phyloP scores from a whole-genome alignment of 495 filamentous ascomycete genomes.

The Penicillium crystallinum region DNA sequence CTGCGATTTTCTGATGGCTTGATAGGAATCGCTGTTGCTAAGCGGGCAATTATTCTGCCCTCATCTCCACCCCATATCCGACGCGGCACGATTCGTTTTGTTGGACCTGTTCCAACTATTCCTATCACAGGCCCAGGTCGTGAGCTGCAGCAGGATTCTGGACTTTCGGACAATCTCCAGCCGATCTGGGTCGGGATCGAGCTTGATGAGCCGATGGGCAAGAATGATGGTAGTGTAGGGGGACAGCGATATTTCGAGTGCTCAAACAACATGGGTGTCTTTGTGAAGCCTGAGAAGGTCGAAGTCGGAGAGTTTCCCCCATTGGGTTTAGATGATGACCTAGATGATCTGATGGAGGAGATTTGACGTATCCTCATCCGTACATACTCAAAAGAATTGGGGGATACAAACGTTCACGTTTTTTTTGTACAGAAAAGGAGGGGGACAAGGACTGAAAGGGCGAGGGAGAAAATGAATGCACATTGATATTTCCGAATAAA shows the following conservation, averaged over 20 bases:
- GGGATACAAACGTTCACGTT: too few relatives aligned
- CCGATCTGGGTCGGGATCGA: constrained; percentile 83
- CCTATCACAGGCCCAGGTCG: constrained; percentile 47
- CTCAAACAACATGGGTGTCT: constrained; percentile 69
- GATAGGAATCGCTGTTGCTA: constrained; percentile 30
- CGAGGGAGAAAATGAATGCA: background rate
- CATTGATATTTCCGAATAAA: background rate
- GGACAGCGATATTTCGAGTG: constrained; percentile 72
- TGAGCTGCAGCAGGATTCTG: constrained; percentile 15
- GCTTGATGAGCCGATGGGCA: constrained; percentile 81
- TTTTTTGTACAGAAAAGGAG: too few relatives aligned
- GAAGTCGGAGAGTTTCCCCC: constrained; percentile 83
- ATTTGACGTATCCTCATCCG: constrained; percentile 50
- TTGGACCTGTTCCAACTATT: constrained; percentile 79
- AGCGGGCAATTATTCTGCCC: constrained; percentile 39
- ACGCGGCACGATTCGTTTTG: constrained; percentile 76
- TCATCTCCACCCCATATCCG: constrained; percentile 55
- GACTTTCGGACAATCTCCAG: constrained; percentile 25
- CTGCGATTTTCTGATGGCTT: background rate
- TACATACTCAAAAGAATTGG: too few relatives aligned
- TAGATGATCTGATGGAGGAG: constrained; percentile 84
- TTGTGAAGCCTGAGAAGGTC: constrained; percentile 84
- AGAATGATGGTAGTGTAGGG: constrained; percentile 83
- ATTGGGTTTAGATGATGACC: constrained; percentile 45
- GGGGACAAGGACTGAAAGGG: too few relatives aligned